Evolutionary conservation across 2,329 filamentous ascomycete genomes (phyloP).

Genomic region (Fusarium humuli): DNA sequence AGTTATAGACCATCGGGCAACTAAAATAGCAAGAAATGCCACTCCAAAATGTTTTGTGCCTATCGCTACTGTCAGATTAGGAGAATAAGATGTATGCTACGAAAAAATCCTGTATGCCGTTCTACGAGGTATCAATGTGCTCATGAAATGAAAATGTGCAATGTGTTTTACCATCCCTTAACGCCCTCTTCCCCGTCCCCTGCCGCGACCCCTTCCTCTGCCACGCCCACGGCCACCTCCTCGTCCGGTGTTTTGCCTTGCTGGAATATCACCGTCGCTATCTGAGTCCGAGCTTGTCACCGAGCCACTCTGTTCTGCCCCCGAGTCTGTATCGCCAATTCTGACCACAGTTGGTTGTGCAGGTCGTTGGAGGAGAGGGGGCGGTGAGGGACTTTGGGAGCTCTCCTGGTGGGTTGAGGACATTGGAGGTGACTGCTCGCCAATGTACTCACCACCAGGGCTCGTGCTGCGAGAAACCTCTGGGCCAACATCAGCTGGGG

Average conservation of each 20-base stretch:
- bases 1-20: not conserved
- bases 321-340: constrained; percentile 44
- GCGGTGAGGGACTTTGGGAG: constrained; percentile 33
- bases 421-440: constrained; percentile 1
- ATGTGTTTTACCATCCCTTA: not conserved
- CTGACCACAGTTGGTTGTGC: constrained; percentile 41
- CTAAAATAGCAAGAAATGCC: not conserved
- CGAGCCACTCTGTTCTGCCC: constrained; percentile 28
- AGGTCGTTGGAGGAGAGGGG: not conserved
- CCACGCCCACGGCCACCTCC: constrained; percentile 39
- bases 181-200: constrained; percentile 32
- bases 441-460: not conserved
- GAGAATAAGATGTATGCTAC: constrained; percentile 4
- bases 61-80: not conserved
- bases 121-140: constrained; percentile 13
- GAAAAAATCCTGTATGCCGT: not conserved
- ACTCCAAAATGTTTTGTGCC: not conserved
- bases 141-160: constrained; percentile 8
- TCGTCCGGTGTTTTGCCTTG: constrained; percentile 36
- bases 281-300: constrained; percentile 33
- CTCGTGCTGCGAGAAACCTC: not conserved
- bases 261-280: constrained; percentile 43
- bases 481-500: not conserved
- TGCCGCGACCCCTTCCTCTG: constrained; percentile 23
- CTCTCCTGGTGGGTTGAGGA: constrained; percentile 18